phyloP scores from a whole-genome alignment of 1,139 yeast genomes.

The Blastobotrys proliferans region DNA sequence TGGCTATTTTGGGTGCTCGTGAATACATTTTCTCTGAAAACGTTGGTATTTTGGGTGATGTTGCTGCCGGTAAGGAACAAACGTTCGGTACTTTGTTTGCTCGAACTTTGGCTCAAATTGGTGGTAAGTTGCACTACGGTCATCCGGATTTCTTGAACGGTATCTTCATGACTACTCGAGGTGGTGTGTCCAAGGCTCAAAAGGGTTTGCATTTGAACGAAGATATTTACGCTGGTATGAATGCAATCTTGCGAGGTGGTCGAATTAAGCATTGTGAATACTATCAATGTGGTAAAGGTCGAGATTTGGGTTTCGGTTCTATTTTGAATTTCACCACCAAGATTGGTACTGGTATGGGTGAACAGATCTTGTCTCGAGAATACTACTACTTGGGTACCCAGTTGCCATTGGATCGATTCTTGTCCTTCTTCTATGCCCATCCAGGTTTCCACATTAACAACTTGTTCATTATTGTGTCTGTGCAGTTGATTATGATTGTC shows the following conservation, averaged over 20 bases:
- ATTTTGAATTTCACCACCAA: constrained; percentile 97
- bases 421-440: constrained; percentile 96
- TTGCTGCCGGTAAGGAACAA: constrained; percentile 99
- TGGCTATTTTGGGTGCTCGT: constrained; percentile 98
- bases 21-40: constrained; percentile 98
- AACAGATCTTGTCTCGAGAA: constrained; percentile 97
- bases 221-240: constrained; percentile 99
- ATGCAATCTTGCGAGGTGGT: constrained; percentile 95
- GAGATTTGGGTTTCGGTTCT: constrained; percentile 99
- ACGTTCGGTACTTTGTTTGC: constrained; percentile 98
- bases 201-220: constrained; percentile 97
- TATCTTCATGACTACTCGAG: constrained; percentile 93
- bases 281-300: constrained; percentile 99
- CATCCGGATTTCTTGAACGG: constrained; percentile 98
- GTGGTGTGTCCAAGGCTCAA: constrained; percentile 99
- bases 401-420: constrained; percentile 93
- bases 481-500: constrained; percentile 89
- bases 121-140: constrained; percentile 98
- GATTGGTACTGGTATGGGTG: constrained; percentile 99
- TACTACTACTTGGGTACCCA: constrained; percentile 97
- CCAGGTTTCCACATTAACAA: constrained; percentile 99
- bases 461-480: constrained; percentile 89
- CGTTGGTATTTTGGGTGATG: constrained; percentile 98
- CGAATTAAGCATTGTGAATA: constrained; percentile 98
- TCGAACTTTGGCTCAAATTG: constrained; percentile 95